These are phyloP conservation scores for Chlorophyllum brunneum DNA, from an alignment of 768 basidiomycete species.

Conservation along the genomic window DNA sequence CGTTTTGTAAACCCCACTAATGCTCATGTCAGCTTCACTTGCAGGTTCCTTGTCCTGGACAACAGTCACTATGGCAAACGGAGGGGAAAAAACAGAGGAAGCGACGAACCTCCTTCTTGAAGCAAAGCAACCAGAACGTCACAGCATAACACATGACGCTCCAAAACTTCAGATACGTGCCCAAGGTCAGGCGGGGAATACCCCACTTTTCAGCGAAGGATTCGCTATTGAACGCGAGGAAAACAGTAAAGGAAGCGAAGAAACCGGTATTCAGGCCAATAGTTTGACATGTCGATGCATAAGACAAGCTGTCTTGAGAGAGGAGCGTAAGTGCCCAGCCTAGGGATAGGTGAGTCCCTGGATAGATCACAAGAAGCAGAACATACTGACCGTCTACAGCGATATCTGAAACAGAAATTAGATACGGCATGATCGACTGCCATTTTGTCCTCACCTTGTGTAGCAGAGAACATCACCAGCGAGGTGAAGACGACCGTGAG, in stretches of 20 bases:
- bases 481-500: slow-evolving; percentile 84
- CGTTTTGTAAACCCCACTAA: slow-evolving; percentile 85
- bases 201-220: slow-evolving; percentile 87
- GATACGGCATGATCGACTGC: neutral
- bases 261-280: slow-evolving; percentile 95
- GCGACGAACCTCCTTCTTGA: slow-evolving; percentile 78
- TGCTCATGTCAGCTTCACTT: slow-evolving; percentile 83
- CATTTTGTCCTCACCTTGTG: slow-evolving; percentile 65
- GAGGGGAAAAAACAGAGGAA: neutral
- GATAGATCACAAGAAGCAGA: slow-evolving; percentile 1
- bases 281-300: slow-evolving; percentile 97
- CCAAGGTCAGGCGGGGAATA: slow-evolving; percentile 64
- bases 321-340: slow-evolving; percentile 82
- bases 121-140: slow-evolving; percentile 84
- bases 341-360: slow-evolving; percentile 20
- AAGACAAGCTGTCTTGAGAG: slow-evolving; percentile 91
- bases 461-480: slow-evolving; percentile 93
- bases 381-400: slow-evolving; percentile 83
- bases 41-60: slow-evolving; percentile 68
- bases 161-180: slow-evolving; percentile 86
- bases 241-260: slow-evolving; percentile 95
- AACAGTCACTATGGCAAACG: neutral
- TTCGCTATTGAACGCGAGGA: slow-evolving; percentile 93
- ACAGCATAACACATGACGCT: slow-evolving; percentile 74
- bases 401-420: slow-evolving; percentile 60